phyloP scores from a whole-genome alignment of 441 rosid species.

The Euphorbia schlechtendalii region DNA sequence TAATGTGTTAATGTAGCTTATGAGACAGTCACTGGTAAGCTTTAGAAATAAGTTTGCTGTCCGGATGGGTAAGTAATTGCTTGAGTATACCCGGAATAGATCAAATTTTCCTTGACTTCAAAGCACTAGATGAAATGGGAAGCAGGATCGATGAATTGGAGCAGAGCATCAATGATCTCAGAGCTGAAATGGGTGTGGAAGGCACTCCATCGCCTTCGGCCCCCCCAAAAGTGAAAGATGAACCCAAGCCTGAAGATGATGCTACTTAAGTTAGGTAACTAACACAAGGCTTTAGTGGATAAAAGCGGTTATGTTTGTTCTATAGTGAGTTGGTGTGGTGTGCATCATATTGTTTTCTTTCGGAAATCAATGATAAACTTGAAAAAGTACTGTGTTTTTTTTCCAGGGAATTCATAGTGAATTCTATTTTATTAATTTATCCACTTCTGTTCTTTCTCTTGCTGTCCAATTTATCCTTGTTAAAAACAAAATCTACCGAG shows the following conservation, averaged over 20 bases:
- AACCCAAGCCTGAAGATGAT: constrained; percentile 44
- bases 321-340: not conserved
- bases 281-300: not conserved
- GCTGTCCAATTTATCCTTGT: too few relatives aligned
- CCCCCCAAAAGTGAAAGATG: constrained; percentile 36
- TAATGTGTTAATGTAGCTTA: not conserved
- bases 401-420: too few relatives aligned
- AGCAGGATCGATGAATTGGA: constrained; percentile 61
- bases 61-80: not conserved
- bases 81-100: constrained; percentile 15
- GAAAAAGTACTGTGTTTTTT: too few relatives aligned
- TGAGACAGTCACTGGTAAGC: not conserved
- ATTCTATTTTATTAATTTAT: too few relatives aligned
- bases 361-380: not conserved
- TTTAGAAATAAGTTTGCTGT: not conserved
- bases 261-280: constrained; percentile 18
- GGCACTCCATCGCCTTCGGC: constrained; percentile 54
- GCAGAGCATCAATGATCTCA: constrained; percentile 56
- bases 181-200: constrained; percentile 61
- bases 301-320: not conserved
- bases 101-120: constrained; percentile 30
- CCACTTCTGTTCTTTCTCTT: too few relatives aligned
- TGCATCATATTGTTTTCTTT: not conserved
- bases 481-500: too few relatives aligned
- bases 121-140: constrained; percentile 68